A percentile compares a stretch with the other conserved stretches of the same genome.
phyloP scores from a whole-genome alignment of 2,329 filamentous ascomycete genomes.

The Ophiocordyceps camponoti-saundersi region DNA sequence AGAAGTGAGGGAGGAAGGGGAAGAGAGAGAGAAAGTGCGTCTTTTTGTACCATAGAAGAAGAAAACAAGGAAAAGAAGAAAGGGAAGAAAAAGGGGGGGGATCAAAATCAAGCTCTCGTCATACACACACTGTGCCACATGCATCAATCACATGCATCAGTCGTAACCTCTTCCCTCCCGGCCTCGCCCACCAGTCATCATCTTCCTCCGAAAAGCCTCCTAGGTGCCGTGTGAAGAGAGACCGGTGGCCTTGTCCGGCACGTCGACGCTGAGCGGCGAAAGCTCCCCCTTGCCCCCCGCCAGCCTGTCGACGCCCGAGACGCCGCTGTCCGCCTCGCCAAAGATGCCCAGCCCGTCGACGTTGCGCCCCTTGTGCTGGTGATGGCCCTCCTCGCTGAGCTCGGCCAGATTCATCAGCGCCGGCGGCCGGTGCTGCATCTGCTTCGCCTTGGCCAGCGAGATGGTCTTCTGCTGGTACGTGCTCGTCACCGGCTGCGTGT shows the following conservation, averaged over 20 bases:
- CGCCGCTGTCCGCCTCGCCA: slow-evolving; percentile 24
- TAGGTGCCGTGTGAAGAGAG: slow-evolving; percentile 15
- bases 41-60: not conserved
- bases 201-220: slow-evolving; percentile 7
- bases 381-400: slow-evolving; percentile 12
- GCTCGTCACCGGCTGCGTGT: slow-evolving; percentile 61
- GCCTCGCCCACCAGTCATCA: not conserved
- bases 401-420: slow-evolving; percentile 60
- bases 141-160: not conserved
- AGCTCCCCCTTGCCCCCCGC: slow-evolving; percentile 16
- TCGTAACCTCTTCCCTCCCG: slow-evolving; percentile 1
- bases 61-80: not conserved
- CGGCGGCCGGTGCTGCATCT: slow-evolving; percentile 78
- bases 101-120: not conserved
- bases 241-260: slow-evolving; percentile 8
- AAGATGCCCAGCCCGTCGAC: slow-evolving; percentile 25
- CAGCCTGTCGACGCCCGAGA: slow-evolving; percentile 24
- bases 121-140: not conserved
- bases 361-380: slow-evolving; percentile 5
- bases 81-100: not conserved
- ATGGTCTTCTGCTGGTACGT: slow-evolving; percentile 98
- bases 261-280: slow-evolving; percentile 10
- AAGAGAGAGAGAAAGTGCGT: not conserved
- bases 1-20: not conserved
- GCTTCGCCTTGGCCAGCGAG: slow-evolving; percentile 70